Evolutionary conservation across 768 basidiomycete species (phyloP), one percentile per base, ranked within the genome.

Genomic region (Mycena latifolia): DNA sequence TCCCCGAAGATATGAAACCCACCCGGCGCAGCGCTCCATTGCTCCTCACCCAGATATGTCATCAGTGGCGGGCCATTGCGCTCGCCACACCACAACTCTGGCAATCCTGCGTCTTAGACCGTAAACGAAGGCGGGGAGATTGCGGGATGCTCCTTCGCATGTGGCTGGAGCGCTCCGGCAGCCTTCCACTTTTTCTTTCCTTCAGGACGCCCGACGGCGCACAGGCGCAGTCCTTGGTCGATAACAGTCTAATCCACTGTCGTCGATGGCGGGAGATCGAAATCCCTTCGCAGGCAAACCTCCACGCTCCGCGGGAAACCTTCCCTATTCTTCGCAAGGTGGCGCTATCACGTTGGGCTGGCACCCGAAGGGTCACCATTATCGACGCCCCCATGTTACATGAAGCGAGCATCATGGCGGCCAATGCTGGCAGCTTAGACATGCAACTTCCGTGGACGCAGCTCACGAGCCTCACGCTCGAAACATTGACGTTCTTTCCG

Each of bases 361-460:
- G n/a, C 27, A 25, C 31, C 31, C 31, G 27, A n/a, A 37, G 22
- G 5, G 15, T 22, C 14, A 39, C 22, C 18, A 60, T 60, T 20
- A 18, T 27, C 10, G 27, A 52, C 39, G 59, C 59, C 5, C 57
- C 50, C 27, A 10, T 39, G 35, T 31, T 60, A 28, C n/a, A 24
- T 11, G 31, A 60, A 43, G 59, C n/a, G 29, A 11, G n/a, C 50
- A 11, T 60, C 39, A 17, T 3, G 15, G 20, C 24, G 12, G 0
- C 17, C 37, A 1, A 33, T 11, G 11, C 31, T 6, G 11, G 2
- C 12, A 14, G 15, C 27, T 22, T 28, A 12, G 28, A 22, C 20
- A n/a, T 60, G 28, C 59, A 17, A 15, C 48, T 61, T 29, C 59
- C 59, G 4, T 61, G 48, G 48, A 39, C 27, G 37, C 59, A 53